Percentiles rank a stretch among this genome's conserved stretches.
Conservation (phyloP, 495 filamentous ascomycete genomes). For the Tetracladium marchalianum region DNA sequence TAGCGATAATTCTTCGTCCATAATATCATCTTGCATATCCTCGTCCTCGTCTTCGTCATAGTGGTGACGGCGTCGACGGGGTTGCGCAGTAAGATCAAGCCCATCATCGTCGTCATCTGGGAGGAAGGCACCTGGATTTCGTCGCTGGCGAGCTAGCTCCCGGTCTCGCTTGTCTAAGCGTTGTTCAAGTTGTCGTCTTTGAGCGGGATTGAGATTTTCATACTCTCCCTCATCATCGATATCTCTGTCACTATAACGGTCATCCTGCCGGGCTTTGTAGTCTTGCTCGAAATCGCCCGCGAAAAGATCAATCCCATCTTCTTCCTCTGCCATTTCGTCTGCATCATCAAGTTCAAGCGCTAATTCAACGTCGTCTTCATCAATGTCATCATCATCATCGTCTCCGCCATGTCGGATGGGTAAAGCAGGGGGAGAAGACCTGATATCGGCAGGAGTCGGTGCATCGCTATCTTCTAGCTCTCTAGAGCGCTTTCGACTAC, state of each 20-base stretch:
- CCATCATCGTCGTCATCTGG: constrained; percentile 86
- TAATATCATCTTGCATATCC: constrained; percentile 81
- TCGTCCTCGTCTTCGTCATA: constrained; percentile 94
- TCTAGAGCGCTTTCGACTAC: constrained; percentile 72
- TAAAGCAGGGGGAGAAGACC: constrained; percentile 41
- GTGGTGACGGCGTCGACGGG: constrained; percentile 65
- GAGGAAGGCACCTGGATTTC: constrained; percentile 76
- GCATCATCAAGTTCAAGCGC: constrained; percentile 81
- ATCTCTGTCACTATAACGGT: constrained; percentile 58
- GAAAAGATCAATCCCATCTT: constrained; percentile 89
- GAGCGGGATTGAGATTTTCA: constrained; percentile 57
- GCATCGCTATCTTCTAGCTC: constrained; percentile 62
- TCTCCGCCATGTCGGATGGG: constrained; percentile 37
- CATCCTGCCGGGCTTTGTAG: constrained; percentile 54
- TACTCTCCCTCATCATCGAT: constrained; percentile 78
- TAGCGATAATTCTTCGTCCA: constrained; percentile 88
- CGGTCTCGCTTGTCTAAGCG: constrained; percentile 76
- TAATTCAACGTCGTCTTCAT: constrained; percentile 63
- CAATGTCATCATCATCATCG: constrained; percentile 61
- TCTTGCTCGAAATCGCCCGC: constrained; percentile 82
- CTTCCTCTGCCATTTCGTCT: constrained; percentile 94
- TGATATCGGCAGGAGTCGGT: constrained; percentile 51
- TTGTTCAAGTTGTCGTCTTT: constrained; percentile 71
- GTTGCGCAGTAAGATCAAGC: constrained; percentile 72
- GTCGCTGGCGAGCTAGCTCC: constrained; percentile 61